Evolutionary conservation across 2,329 filamentous ascomycete genomes (phyloP).

Genomic region (Aspergillus transmontanensis): DNA sequence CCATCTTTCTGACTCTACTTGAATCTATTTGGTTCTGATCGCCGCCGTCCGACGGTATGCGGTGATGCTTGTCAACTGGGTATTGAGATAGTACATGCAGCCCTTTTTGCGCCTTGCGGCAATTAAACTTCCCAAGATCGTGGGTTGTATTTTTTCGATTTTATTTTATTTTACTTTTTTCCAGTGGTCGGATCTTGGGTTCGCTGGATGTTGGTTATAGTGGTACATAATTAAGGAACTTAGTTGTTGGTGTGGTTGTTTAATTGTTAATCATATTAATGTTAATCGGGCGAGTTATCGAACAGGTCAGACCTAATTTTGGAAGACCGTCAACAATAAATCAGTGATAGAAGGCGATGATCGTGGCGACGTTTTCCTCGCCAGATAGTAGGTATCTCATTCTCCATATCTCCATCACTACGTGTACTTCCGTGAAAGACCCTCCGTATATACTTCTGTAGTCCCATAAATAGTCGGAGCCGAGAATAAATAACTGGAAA

Average conservation of each 20-base stretch:
- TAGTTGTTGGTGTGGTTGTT: not conserved
- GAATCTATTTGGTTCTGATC: not conserved
- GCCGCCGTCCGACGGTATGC: not conserved
- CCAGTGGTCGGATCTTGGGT: not conserved
- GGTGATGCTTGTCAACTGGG: not conserved
- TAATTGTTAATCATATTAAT: not conserved
- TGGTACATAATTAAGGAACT: not conserved
- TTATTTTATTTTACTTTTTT: not conserved
- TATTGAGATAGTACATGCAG: not conserved
- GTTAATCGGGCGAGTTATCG: not conserved
- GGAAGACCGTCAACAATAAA: not conserved
- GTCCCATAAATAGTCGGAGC: not conserved
- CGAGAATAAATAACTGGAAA: not conserved
- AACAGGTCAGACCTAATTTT: not conserved
- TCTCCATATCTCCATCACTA: not conserved
- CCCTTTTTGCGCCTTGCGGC: not conserved
- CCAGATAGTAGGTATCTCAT: no score
- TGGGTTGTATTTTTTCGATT: not conserved
- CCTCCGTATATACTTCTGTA: not conserved
- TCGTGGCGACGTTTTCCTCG: not conserved
- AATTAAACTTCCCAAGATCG: constrained; percentile 1
- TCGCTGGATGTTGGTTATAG: not conserved
- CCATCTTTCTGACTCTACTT: not conserved
- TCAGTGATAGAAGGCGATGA: not conserved
- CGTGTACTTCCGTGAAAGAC: not conserved